Evolutionary conservation across 176 grass and related monocot genomes (phyloP), one percentile per base, ranked within the genome.

Genomic region (Lolium multiflorum): DNA sequence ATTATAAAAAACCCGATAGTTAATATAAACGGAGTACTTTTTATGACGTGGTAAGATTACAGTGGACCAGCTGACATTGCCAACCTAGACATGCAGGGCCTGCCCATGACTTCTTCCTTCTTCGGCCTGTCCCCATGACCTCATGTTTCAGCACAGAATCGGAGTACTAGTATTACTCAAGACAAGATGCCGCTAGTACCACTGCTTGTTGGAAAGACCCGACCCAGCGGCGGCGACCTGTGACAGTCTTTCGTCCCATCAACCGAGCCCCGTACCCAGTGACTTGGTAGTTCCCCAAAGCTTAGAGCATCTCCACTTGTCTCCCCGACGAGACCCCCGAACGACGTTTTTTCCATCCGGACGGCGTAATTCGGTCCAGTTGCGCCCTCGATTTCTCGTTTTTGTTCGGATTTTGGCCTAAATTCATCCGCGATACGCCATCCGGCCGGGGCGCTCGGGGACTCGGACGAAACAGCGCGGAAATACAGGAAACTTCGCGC

Each of bases 111-210:
- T 11, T 64, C 61, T 31, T 31, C 12, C 22, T 28, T 65, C 61
- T 14, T 64, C 24, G 24, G 20, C 56, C 18, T 59, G 56, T 18
- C 20, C 56, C 56, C 62, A 65, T 65, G 25, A 52, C 60, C 35
- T 26, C 57, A 21, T 87, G 77, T n/a, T 54, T 68, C 56, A n/a
- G 25, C 62, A 65, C 62, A 65, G 62, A 65, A 65, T 65, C 25
- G 62, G 25, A 31, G 62, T n/a, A n/a, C n/a, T 24, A 65, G 62
- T 15, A 65, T 65, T 65, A 24, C 12, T 65, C 62, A 49, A 62
- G 46, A 51, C 21, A 74, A 74, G 44, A 48, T 28, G 14, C 64
- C 3, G 13, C 28, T 7, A 25, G 38, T 63, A 25, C 35, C 44
- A 43, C 38, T 79, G 57, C 35, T 78, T 78, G 47, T 38, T 82